Conservation (phyloP, 148 eudicot genomes). For the Vaccinium vitisidaea region DNA sequence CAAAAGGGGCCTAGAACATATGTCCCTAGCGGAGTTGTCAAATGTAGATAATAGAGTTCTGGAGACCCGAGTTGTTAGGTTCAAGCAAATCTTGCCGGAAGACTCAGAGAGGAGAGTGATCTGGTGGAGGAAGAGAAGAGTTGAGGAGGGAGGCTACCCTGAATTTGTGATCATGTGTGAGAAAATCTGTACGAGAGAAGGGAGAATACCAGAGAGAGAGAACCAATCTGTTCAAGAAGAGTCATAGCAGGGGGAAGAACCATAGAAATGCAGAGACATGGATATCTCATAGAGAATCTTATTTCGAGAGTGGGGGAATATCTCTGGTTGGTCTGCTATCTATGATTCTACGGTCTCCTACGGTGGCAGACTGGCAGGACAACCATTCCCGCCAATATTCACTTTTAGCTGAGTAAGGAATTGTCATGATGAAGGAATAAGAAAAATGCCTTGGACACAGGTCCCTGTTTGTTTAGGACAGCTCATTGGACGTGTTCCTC, state of each 20-base stretch:
- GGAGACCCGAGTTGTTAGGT: not conserved
- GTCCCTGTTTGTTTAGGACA: no score
- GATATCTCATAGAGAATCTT: not conserved
- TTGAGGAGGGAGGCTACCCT: not conserved
- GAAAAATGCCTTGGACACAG: no score
- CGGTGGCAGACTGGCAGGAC: no score
- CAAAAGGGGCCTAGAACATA: not conserved
- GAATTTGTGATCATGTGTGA: not conserved
- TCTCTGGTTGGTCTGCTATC: not conserved
- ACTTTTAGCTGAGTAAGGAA: no score
- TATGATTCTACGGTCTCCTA: no score
- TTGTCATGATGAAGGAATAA: no score
- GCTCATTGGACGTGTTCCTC: no score
- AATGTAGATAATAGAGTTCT: not conserved
- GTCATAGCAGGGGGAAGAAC: not conserved
- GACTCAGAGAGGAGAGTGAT: not conserved
- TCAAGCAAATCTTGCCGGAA: not conserved
- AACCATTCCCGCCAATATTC: no score
- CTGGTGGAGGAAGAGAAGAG: conserved; percentile 6
- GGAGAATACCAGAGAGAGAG: not conserved
- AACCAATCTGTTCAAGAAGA: not conserved
- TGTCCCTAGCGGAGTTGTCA: not conserved
- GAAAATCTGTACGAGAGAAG: not conserved
- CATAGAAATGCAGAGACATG: not conserved
- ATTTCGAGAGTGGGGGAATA: not conserved